These are phyloP conservation scores for Eleusine indica DNA, from an alignment of 176 grass and related monocot species.

Conservation along the genomic window DNA sequence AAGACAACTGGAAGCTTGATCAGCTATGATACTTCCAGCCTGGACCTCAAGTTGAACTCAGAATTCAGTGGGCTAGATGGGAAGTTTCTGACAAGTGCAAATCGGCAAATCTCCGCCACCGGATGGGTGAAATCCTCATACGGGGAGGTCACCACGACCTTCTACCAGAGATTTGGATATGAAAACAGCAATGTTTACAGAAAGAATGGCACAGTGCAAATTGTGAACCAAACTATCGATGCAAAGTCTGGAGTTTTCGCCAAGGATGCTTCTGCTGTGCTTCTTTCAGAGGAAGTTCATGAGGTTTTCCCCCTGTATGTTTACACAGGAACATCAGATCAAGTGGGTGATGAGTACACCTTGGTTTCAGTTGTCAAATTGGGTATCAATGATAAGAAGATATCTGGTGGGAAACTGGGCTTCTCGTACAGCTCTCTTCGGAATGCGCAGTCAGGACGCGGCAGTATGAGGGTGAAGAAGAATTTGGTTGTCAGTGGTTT, in stretches of 20 bases:
- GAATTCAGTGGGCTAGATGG: conserved; percentile 48
- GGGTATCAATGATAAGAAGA: conserved; percentile 45
- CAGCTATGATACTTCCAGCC: conserved; percentile 27
- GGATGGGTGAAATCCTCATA: conserved; percentile 62
- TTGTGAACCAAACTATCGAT: conserved; percentile 53
- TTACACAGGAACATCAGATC: conserved; percentile 47
- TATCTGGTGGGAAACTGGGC: conserved; percentile 23
- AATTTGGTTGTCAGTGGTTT: conserved; percentile 62
- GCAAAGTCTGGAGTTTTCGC: conserved; percentile 38
- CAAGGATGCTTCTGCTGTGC: not conserved
- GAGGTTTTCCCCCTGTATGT: conserved; percentile 54
- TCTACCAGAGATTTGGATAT: conserved; percentile 51
- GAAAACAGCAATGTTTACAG: conserved; percentile 49
- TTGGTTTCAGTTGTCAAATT: conserved; percentile 42
- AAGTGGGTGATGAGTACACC: conserved; percentile 52
- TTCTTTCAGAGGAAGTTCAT: conserved; percentile 40
- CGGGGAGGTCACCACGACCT: conserved; percentile 53
- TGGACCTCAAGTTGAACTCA: conserved; percentile 21
- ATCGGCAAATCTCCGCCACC: conserved; percentile 42
- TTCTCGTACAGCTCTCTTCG: conserved; percentile 49
- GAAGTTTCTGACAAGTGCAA: conserved; percentile 40
- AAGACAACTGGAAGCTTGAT: conserved; percentile 46
- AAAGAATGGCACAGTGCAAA: conserved; percentile 41
- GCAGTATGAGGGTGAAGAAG: conserved; percentile 66
- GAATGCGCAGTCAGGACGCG: conserved; percentile 49